phyloP scores from a whole-genome alignment of 345 rosid species.

The Linum usitatissimum region DNA sequence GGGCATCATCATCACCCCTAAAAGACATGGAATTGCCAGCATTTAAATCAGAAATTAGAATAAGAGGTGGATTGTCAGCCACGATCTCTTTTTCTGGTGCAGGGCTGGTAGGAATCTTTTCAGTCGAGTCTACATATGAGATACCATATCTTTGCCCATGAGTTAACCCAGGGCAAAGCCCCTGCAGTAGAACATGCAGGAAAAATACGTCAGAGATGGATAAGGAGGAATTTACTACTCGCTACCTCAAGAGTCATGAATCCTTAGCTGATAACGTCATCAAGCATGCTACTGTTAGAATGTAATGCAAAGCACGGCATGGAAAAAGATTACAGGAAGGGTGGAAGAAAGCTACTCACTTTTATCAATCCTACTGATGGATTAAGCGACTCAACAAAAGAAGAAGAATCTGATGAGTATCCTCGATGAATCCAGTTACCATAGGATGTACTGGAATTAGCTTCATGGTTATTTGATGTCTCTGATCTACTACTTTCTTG shows the following conservation, averaged over 20 bases:
- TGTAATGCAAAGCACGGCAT: not conserved
- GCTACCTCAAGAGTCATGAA: not conserved
- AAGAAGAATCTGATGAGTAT: slow-evolving; percentile 20
- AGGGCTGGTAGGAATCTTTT: slow-evolving; percentile 3
- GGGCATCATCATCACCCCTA: not conserved
- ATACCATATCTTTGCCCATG: slow-evolving; percentile 79
- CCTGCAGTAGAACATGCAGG: slow-evolving; percentile 36
- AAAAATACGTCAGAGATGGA: not conserved
- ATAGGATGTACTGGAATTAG: slow-evolving; percentile 27
- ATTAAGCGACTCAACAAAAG: slow-evolving; percentile 38
- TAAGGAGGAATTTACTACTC: not conserved
- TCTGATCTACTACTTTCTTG: slow-evolving; percentile 25
- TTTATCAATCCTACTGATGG: slow-evolving; percentile 62
- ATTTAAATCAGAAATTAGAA: slow-evolving; percentile 6
- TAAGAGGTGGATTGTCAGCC: slow-evolving; percentile 5
- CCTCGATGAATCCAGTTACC: slow-evolving; percentile 22
- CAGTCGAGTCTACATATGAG: slow-evolving; percentile 32
- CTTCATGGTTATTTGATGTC: slow-evolving; percentile 27
- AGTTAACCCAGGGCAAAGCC: slow-evolving; percentile 68
- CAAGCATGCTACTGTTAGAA: not conserved
- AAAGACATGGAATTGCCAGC: slow-evolving; percentile 3
- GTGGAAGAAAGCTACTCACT: slow-evolving; percentile 32
- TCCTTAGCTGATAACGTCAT: not conserved
- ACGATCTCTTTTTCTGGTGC: slow-evolving; percentile 12
- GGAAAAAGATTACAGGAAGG: not conserved